Evolutionary conservation across 2,329 filamentous ascomycete species (phyloP).

Genomic region (Trichoderma hamatum): DNA sequence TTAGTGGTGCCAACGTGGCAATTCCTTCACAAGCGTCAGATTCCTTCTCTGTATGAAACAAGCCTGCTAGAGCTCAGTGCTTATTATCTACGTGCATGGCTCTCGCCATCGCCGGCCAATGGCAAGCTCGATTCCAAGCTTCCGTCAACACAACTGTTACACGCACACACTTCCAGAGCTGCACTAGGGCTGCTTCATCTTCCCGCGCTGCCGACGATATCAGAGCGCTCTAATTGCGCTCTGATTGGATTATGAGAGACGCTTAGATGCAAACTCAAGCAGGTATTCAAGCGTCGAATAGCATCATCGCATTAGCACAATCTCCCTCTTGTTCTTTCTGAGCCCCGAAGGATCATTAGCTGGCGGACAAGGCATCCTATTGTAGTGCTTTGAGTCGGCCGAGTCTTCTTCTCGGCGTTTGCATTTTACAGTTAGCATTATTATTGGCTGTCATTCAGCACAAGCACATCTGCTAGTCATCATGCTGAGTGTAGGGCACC

Average conservation of each 20-base stretch:
- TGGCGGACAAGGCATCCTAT: background rate
- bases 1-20: slow-evolving; percentile 3
- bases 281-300: background rate
- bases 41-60: background rate
- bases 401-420: background rate
- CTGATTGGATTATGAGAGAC: background rate
- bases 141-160: background rate
- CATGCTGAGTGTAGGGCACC: background rate
- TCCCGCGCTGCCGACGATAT: background rate
- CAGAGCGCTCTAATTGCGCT: background rate
- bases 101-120: background rate
- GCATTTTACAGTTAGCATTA: background rate
- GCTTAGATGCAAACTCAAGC: background rate
- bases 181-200: background rate
- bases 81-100: background rate
- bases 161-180: slow-evolving; percentile 1
- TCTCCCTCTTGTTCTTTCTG: background rate
- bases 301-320: background rate
- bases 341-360: background rate
- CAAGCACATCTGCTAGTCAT: background rate
- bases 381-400: background rate
- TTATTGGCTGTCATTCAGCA: background rate
- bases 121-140: background rate
- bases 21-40: background rate
- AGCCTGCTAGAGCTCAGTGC: background rate